These are phyloP conservation scores for Bipolaris zeicola DNA, from an alignment of 2,329 filamentous ascomycete genomes.

Conservation along the genomic window DNA sequence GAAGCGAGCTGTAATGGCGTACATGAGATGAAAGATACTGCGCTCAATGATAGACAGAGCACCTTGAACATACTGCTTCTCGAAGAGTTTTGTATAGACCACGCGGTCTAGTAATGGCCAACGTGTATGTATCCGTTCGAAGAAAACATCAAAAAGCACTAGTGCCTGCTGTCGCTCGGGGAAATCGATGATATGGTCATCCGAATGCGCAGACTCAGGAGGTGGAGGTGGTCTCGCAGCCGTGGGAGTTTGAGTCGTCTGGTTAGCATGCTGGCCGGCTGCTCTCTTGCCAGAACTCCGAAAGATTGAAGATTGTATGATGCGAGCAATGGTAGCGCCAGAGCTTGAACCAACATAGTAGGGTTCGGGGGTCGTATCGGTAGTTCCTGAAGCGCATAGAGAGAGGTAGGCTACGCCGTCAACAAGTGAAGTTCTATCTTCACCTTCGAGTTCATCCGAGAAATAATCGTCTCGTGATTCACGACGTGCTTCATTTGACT, in stretches of 20 bases:
- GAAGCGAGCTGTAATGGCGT: conserved; percentile 36
- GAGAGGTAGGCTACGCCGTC: conserved; percentile 38
- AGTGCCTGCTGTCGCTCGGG: conserved; percentile 24
- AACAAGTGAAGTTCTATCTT: conserved; percentile 31
- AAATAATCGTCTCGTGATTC: conserved; percentile 14
- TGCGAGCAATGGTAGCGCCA: conserved; percentile 35
- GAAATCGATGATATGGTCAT: conserved; percentile 7
- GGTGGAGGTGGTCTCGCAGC: conserved; percentile 4
- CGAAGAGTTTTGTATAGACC: conserved; percentile 29
- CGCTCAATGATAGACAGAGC: conserved; percentile 27
- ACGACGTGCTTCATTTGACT: conserved; percentile 1
- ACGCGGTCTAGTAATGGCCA: conserved; percentile 35
- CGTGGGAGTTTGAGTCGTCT: background rate
- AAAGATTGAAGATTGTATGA: conserved; percentile 36
- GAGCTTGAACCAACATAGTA: conserved; percentile 38
- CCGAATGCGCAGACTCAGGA: conserved; percentile 9
- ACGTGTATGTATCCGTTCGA: conserved; percentile 33
- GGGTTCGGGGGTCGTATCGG: conserved; percentile 28
- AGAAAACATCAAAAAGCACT: conserved; percentile 32
- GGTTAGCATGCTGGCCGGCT: background rate
- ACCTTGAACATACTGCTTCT: conserved; percentile 26
- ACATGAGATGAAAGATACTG: conserved; percentile 34
- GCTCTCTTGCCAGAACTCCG: conserved; percentile 14
- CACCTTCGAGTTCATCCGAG: conserved; percentile 22
- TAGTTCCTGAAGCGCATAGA: conserved; percentile 34